A percentile compares a stretch with the other conserved stretches of the same genome.
These are phyloP conservation scores for Nicotiana rustica DNA, from an alignment of 305 asterid species.

Conservation along the genomic window DNA sequence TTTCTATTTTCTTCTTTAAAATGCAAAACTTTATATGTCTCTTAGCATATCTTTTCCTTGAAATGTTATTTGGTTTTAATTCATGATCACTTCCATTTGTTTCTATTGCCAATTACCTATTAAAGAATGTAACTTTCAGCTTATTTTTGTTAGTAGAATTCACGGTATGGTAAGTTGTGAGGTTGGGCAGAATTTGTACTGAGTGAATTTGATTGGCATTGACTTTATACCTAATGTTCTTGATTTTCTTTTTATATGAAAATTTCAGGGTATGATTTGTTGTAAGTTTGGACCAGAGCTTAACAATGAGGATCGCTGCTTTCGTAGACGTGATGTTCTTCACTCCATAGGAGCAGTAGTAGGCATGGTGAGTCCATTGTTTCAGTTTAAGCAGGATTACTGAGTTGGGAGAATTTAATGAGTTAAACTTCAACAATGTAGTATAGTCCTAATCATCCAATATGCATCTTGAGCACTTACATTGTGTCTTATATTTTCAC, in stretches of 20 bases:
- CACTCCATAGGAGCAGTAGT: conserved; percentile 71
- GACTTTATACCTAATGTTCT: not conserved
- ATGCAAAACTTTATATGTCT: not conserved
- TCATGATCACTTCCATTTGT: not conserved
- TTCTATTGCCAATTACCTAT: conserved; percentile 4
- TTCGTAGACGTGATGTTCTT: conserved; percentile 69
- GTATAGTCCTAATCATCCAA: not conserved
- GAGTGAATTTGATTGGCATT: not conserved
- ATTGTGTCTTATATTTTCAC: not conserved
- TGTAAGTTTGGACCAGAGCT: conserved; percentile 59
- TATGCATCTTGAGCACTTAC: not conserved
- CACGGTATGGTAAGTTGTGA: conserved; percentile 44
- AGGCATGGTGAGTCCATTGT: conserved; percentile 61
- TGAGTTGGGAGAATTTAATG: conserved; percentile 1
- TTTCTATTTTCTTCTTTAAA: not conserved
- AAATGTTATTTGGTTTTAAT: not conserved
- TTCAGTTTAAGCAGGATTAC: not conserved
- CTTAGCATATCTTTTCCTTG: conserved; percentile 9
- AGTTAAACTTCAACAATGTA: not conserved
- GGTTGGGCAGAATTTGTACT: conserved; percentile 5
- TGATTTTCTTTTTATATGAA: conserved; percentile 11
- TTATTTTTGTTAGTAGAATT: conserved; percentile 53
- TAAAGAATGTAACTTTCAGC: conserved; percentile 41
- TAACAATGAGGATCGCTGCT: conserved; percentile 45
- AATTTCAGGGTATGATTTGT: conserved; percentile 52